Conservation (phyloP, 129 eudicot species). For the Chrysanthemum lavandulifolium region DNA sequence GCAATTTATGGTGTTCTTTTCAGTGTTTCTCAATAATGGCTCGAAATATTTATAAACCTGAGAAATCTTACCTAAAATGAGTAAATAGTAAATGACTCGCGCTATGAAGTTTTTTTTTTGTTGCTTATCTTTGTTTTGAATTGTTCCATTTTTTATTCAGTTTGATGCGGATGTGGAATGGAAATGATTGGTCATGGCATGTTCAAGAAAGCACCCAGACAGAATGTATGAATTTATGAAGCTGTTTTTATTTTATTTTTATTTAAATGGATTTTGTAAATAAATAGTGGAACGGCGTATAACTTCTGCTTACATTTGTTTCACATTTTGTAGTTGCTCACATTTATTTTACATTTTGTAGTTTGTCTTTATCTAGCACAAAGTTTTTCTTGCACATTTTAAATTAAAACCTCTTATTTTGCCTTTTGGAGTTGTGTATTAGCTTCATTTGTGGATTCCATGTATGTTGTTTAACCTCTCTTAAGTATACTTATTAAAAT, state of each 20-base stretch:
- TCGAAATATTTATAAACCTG: no score
- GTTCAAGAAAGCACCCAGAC: background rate
- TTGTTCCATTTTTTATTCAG: background rate
- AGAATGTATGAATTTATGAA: slow-evolving; percentile 6
- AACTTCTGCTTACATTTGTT: slow-evolving; percentile 6
- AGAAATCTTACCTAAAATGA: background rate
- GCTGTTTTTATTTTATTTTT: background rate
- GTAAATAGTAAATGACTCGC: background rate
- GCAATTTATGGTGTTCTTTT: background rate
- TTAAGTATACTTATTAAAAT: no score
- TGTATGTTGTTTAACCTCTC: no score
- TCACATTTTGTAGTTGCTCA: slow-evolving; percentile 23
- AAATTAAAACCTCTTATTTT: no score
- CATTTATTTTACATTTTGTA: no score
- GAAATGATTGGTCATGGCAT: slow-evolving; percentile 22
- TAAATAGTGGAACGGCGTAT: slow-evolving; percentile 29
- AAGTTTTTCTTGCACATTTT: no score
- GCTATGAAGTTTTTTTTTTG: background rate
- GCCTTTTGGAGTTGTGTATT: no score
- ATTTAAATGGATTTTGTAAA: slow-evolving; percentile 24
- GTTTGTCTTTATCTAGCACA: no score
- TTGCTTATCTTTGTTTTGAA: background rate
- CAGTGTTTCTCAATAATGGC: background rate
- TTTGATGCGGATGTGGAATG: slow-evolving; percentile 19
- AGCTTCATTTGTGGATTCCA: no score